Conservation (phyloP, 2,329 filamentous ascomycete species). For the Venturia oleaginea region DNA sequence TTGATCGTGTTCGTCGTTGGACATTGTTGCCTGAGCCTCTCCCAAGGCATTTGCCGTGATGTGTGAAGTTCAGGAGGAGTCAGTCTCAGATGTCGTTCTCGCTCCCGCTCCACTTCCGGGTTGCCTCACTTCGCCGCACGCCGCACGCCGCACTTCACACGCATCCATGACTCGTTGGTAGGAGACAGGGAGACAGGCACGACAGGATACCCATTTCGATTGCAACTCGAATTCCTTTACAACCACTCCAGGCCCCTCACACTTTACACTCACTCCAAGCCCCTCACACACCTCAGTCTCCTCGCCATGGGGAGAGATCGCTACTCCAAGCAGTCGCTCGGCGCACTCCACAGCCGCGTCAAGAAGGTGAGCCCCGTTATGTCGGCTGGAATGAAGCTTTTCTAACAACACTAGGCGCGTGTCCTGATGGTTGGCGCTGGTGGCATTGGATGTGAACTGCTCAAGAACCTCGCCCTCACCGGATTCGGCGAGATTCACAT, state of each 20-base stretch:
- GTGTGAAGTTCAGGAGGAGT: too few relatives aligned
- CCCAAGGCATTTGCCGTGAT: too few relatives aligned
- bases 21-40: conserved; percentile 62
- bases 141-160: not conserved
- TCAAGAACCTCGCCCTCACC: conserved; percentile 89
- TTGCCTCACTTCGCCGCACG: not conserved
- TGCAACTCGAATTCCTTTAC: not conserved
- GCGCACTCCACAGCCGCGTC: conserved; percentile 54
- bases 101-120: not conserved
- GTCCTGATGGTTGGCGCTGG: conserved; percentile 93
- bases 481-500: conserved; percentile 91
- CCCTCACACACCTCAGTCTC: not conserved
- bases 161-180: not conserved
- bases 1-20: conserved; percentile 82
- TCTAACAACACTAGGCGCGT: conserved; percentile 50
- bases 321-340: conserved; percentile 54
- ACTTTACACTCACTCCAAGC: not conserved
- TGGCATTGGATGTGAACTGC: conserved; percentile 92
- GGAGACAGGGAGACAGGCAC: too few relatives aligned
- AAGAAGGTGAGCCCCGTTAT: conserved; percentile 52
- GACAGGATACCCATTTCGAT: not conserved
- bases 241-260: not conserved
- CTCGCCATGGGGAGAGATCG: conserved; percentile 39
- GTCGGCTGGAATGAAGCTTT: not conserved
- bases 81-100: too few relatives aligned